Evolutionary conservation across 2,329 filamentous ascomycete species (phyloP), one percentile per base, ranked within the genome.

Genomic region (Aureobasidium mangrovei): DNA sequence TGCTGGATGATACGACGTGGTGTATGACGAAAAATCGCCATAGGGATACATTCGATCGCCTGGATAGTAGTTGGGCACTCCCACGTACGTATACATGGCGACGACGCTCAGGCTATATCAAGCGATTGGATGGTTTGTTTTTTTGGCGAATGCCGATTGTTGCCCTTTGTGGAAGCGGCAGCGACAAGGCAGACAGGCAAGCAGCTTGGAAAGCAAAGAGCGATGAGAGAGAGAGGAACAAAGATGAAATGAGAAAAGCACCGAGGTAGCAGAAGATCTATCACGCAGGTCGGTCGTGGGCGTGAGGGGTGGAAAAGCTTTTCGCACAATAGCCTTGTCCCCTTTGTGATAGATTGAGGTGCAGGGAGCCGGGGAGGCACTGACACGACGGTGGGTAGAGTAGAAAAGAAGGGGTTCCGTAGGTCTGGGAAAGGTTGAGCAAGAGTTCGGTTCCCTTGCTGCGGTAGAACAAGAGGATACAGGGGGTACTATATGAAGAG

Each of bases 391-490:
- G 26, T 52, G 38, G 38, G 7, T 7, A 12, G 38, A 42, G 47
- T n/a, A 44, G 53, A 42, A 48, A 42, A 47, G 43, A 46, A 42
- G 42, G 42, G 29, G 53, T 48, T 54, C 53, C 53, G 43, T 40
- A 46, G 48, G 53, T 47, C 29, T 53, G 54, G 54, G 47, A 45
- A 56, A 38, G 41, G 35, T 48, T 44, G 39, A 46, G 35, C 45
- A 42, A 46, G 52, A 45, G 54, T 51, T 53, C 54, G 58, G 58
- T 56, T 62, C 62, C 63, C 62, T 64, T 65, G 63, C 64, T 64
- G 64, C 63, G 60, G 63, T 62, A 64, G 65, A 65, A 65, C 64
- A 45, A 52, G 47, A 53, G 29, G 46, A 44, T 46, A 56, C 54
- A 52, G 36, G 54, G 41, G 54, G 29, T 38, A 35, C 48, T 56